A percentile compares a stretch with the other conserved stretches of the same genome.
Evolutionary conservation across 495 filamentous ascomycete species (phyloP).

Genomic region (Aspergillus bertholletiae): DNA sequence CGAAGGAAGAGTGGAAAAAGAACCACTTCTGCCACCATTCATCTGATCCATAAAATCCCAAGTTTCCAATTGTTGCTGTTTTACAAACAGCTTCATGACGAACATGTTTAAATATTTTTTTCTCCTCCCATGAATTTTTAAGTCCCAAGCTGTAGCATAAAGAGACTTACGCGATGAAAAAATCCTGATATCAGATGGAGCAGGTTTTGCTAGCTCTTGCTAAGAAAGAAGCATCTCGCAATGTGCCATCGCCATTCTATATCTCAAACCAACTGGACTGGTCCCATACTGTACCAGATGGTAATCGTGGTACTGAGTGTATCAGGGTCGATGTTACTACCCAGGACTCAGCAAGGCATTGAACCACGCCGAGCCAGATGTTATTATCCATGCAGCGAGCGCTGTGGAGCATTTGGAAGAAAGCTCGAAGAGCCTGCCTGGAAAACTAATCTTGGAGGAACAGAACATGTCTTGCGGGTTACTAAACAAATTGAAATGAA

Average conservation of each 20-base stretch:
- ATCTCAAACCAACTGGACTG: slow-evolving; percentile 31
- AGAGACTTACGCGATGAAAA: slow-evolving; percentile 14
- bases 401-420: slow-evolving; percentile 40
- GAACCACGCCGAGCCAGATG: slow-evolving; percentile 29
- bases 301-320: slow-evolving; percentile 27
- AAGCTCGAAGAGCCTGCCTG: slow-evolving; percentile 32
- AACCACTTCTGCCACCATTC: too few relatives aligned
- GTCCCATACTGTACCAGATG: slow-evolving; percentile 27
- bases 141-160: too few relatives aligned
- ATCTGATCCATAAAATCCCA: too few relatives aligned
- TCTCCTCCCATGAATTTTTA: too few relatives aligned
- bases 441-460: slow-evolving; percentile 57
- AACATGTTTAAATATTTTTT: too few relatives aligned
- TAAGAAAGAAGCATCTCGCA: slow-evolving; percentile 39
- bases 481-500: slow-evolving; percentile 44
- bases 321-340: slow-evolving; percentile 39
- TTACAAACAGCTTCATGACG: too few relatives aligned
- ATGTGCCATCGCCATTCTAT: slow-evolving; percentile 43
- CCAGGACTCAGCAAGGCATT: slow-evolving; percentile 23
- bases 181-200: slow-evolving; percentile 54
- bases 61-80: too few relatives aligned
- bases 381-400: slow-evolving; percentile 47
- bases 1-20: too few relatives aligned
- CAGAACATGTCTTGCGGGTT: slow-evolving; percentile 52
- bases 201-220: slow-evolving; percentile 45